Base-by-base conservation (phyloP, 1,284 basidiomycete genomes). In the Sanguinoderma infundibulare region DNA sequence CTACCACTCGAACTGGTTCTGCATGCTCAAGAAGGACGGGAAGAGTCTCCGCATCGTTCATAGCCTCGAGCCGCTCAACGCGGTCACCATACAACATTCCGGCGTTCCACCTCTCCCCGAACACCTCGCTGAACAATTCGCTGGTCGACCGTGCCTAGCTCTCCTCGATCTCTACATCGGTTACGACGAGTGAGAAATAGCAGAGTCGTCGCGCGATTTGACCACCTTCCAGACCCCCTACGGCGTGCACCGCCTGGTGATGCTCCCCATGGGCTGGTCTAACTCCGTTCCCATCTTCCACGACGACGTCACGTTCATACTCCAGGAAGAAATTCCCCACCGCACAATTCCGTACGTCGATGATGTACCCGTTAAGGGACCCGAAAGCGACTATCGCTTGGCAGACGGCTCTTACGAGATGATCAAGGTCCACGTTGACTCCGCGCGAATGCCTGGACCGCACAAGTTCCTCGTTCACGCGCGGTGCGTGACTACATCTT, bases 1-100 rank as follows among this genome's bases (percentile, higher is more conserved):
- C 0, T 80, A 81, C 61, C 62, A 74, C 0, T 79, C 75, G 0
- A 57, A 71, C 10, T 79, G 79, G 78, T 81, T 81, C 56, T 74
- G 71, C 47, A 74, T 79, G 0, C 42, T 74, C 9, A 79, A 80
- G 68, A 80, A 79, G 55, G 71, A 75, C 58, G 73, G 76, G 8
- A 74, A 73, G 40, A 70, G 67, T 0, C 69, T 80, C 0, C 69
- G 73, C 0, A 47, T 77, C 1, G 76, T 78, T 0, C 75, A 77
- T 55, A 64, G 65, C 32, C 69, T 78, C 0, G 67, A 78, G 55
- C 72, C 72, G 0, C 69, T 77, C 9, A 79, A 78, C 52, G 67
- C 67, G 0, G 70, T 78, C 36, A 75, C 71, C 0, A 76, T 79
- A 28, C 57, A 63, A 42, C 68, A 78, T 55, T 69, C 74, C 0